Evolutionary conservation across 495 filamentous ascomycete species (phyloP).

Genomic region (Lasiosphaeria miniovina): DNA sequence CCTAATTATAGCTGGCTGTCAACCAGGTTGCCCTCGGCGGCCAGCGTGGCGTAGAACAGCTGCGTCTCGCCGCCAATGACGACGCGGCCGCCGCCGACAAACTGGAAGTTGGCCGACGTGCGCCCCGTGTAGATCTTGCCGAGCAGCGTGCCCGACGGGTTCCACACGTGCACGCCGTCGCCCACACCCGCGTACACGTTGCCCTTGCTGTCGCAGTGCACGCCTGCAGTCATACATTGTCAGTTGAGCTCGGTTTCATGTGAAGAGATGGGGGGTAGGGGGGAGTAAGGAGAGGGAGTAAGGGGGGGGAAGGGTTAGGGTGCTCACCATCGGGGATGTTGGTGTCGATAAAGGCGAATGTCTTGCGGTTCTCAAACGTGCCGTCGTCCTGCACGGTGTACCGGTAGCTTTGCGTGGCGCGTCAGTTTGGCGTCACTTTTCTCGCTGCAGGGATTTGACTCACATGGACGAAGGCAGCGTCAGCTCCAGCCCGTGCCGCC

Average conservation of each 20-base stretch:
- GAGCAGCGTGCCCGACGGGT: constrained; percentile 52
- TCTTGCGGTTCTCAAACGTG: constrained; percentile 42
- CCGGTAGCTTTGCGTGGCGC: constrained; percentile 31
- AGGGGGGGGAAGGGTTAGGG: too few species aligned
- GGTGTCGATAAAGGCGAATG: constrained; percentile 55
- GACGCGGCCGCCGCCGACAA: constrained; percentile 52
- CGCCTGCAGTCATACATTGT: constrained; percentile 9
- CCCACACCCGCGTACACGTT: constrained; percentile 61
- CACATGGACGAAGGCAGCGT: constrained; percentile 39
- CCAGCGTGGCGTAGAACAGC: constrained; percentile 48
- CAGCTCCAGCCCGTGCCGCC: constrained; percentile 32
- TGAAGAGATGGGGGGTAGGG: not conserved
- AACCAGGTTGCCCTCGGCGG: constrained; percentile 33
- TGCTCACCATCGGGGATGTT: constrained; percentile 54
- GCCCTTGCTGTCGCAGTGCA: constrained; percentile 57
- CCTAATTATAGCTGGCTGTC: constrained; percentile 12
- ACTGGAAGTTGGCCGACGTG: constrained; percentile 54
- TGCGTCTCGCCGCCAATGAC: constrained; percentile 48
- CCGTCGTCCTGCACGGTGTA: constrained; percentile 40
- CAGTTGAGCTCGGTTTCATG: not conserved
- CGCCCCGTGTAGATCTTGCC: constrained; percentile 54
- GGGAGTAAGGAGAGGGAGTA: too few species aligned
- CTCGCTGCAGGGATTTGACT: constrained; percentile 2
- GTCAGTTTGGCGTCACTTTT: not conserved
- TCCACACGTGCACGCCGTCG: constrained; percentile 63